Percentiles rank a stretch among this genome's conserved stretches.
These are phyloP conservation scores for Coniochaeta hoffmannii DNA, from an alignment of 2,329 filamentous ascomycete species.

Conservation along the genomic window DNA sequence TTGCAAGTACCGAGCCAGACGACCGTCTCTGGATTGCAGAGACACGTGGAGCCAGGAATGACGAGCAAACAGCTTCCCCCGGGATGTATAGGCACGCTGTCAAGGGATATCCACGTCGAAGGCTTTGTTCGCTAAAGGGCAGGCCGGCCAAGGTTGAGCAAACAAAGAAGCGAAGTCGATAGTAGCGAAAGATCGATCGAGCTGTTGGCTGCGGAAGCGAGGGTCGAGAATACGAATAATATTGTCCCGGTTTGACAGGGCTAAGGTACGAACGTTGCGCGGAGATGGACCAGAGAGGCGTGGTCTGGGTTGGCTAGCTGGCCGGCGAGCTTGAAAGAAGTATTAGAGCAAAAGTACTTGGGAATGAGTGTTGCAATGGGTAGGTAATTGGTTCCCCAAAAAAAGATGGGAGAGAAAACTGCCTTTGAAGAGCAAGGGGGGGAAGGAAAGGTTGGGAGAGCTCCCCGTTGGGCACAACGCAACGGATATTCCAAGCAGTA, in stretches of 20 bases:
- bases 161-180: constrained; percentile 7
- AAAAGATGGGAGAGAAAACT: constrained; percentile 9
- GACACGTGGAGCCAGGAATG: background rate
- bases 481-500: constrained; percentile 18
- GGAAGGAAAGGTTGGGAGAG: constrained; percentile 1
- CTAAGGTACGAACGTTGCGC: background rate
- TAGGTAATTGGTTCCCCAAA: background rate
- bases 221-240: constrained; percentile 7
- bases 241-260: background rate
- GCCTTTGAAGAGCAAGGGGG: constrained; percentile 7
- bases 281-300: background rate
- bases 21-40: background rate
- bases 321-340: constrained; percentile 7
- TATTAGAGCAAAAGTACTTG: constrained; percentile 9
- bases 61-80: background rate
- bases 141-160: background rate
- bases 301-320: background rate
- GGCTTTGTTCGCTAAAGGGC: background rate
- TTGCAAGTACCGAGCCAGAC: background rate
- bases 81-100: background rate
- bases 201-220: constrained; percentile 4
- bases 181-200: constrained; percentile 4
- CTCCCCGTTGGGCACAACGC: constrained; percentile 9
- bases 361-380: constrained; percentile 12
- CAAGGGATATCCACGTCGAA: background rate